phyloP scores from a whole-genome alignment of 1,139 yeast species.

The Magnusiomyces magnusii region DNA sequence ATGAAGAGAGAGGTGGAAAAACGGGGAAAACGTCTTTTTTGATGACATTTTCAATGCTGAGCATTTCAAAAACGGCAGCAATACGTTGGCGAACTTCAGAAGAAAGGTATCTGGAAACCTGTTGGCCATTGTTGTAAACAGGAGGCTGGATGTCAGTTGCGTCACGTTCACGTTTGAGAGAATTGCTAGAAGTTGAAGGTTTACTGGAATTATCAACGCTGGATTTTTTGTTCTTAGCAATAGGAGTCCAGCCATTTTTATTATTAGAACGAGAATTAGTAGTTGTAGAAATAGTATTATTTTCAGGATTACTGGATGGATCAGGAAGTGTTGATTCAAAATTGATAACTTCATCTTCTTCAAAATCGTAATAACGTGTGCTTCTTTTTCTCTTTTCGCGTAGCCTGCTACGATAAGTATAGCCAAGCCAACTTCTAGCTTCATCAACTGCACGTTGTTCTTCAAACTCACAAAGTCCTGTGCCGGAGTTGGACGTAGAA shows the following conservation, averaged over 20 bases:
- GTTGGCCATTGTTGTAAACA: background rate
- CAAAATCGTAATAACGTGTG: background rate
- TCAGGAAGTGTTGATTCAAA: background rate
- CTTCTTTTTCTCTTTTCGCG: background rate
- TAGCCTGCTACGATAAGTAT: background rate
- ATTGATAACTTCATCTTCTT: background rate
- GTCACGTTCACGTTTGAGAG: background rate
- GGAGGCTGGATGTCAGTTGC: background rate
- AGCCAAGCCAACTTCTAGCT: background rate
- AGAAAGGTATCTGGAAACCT: background rate
- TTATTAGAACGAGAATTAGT: background rate
- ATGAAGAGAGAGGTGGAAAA: background rate
- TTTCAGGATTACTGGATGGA: background rate
- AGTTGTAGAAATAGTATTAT: background rate
- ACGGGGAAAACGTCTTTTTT: background rate
- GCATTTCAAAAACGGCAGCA: background rate
- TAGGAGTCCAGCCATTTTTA: background rate
- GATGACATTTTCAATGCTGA: background rate
- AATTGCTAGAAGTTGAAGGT: background rate
- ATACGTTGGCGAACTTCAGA: background rate
- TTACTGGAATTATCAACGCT: background rate
- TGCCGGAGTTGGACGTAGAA: background rate
- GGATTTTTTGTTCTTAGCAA: background rate
- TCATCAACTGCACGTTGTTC: background rate
- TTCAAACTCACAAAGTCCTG: background rate